phyloP scores from a whole-genome alignment of 164 flowering plant species.

The Vitis labrusca region DNA sequence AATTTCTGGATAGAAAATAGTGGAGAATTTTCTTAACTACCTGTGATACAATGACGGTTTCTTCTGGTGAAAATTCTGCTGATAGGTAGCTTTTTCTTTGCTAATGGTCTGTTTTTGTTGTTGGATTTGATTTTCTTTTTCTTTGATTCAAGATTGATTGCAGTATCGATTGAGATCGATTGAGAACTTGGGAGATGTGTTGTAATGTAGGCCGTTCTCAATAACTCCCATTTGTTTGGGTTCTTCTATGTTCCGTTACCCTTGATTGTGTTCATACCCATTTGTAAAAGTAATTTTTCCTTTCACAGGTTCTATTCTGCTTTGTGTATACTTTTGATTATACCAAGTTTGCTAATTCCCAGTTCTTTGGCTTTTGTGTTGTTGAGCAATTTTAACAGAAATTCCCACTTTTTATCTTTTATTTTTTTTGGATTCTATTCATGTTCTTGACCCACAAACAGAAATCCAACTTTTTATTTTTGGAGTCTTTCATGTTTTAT shows the following conservation, averaged over 20 bases:
- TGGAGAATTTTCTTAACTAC: no score
- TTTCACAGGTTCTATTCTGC: not conserved
- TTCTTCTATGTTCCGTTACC: not conserved
- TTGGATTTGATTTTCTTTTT: not conserved
- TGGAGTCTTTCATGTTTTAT: no score
- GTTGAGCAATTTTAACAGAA: no score
- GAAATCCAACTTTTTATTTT: no score
- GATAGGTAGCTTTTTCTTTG: conserved; percentile 12
- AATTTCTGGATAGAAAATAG: no score
- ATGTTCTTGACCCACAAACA: no score
- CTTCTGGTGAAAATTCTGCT: conserved; percentile 14
- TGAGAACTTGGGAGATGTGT: not conserved
- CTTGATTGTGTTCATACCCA: not conserved
- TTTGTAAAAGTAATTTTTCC: not conserved
- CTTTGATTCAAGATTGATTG: not conserved
- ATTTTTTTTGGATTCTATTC: no score
- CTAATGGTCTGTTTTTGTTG: not conserved
- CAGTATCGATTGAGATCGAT: not conserved
- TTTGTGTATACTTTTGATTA: not conserved
- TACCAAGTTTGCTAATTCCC: no score
- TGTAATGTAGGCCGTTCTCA: not conserved
- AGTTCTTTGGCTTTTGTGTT: no score
- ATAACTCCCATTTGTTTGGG: not conserved
- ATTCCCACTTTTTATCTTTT: no score
- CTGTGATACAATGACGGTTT: conserved; percentile 16